phyloP scores from a whole-genome alignment of 164 flowering plant genomes.

The Kingdonia uniflora region DNA sequence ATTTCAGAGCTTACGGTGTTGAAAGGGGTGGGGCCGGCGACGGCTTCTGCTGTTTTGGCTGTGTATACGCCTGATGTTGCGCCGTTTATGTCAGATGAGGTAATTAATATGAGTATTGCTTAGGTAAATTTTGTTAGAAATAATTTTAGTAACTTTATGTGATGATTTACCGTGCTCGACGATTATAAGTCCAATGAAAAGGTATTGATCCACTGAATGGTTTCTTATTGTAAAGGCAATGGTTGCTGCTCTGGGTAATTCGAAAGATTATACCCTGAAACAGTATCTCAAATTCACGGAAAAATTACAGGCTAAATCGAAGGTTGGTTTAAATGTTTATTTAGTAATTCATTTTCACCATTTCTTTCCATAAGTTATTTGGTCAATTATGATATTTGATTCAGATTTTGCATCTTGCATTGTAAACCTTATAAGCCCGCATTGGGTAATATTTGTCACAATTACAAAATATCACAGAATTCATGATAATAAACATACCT shows the following conservation, averaged over 20 bases:
- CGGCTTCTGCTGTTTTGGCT: conserved; percentile 82
- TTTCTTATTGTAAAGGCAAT: conserved; percentile 40
- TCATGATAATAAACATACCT: too few relatives aligned
- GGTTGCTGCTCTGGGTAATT: conserved; percentile 58
- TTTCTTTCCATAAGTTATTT: background rate
- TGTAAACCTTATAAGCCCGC: too few relatives aligned
- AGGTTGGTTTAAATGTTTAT: conserved; percentile 33
- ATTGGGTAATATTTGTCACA: too few relatives aligned
- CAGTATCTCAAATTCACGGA: conserved; percentile 48
- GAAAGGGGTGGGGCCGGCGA: conserved; percentile 90
- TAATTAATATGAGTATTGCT: too few relatives aligned
- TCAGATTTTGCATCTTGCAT: too few relatives aligned
- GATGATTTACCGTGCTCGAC: too few relatives aligned
- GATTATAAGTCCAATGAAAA: too few relatives aligned
- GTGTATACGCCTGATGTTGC: conserved; percentile 67
- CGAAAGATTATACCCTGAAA: conserved; percentile 75
- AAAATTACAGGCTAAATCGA: conserved; percentile 57
- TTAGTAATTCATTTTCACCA: background rate
- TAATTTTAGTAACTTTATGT: too few relatives aligned
- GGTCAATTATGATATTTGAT: background rate
- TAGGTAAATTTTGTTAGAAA: too few relatives aligned
- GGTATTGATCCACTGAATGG: too few relatives aligned
- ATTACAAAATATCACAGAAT: too few relatives aligned
- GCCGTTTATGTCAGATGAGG: conserved; percentile 97
- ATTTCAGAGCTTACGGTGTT: conserved; percentile 54